Percentiles rank a stretch among this genome's conserved stretches.
These are phyloP conservation scores for Globisporangium rhizosaccharum DNA, from an alignment of 352 stramenopile genomes.

Conservation along the genomic window DNA sequence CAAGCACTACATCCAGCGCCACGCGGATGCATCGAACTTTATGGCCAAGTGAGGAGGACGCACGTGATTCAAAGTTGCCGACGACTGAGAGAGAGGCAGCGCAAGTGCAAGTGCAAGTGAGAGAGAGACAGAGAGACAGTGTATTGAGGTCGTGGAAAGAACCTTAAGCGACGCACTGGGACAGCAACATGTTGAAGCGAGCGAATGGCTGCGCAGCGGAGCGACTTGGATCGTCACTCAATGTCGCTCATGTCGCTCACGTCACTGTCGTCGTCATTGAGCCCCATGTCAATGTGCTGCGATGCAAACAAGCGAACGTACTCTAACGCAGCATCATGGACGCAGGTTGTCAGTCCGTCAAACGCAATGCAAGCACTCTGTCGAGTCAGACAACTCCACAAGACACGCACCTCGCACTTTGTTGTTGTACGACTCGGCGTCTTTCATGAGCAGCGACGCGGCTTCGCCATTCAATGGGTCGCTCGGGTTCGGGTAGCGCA, in stretches of 20 bases:
- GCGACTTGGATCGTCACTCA: slow-evolving; percentile 11
- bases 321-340: slow-evolving; percentile 26
- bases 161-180: slow-evolving; percentile 15
- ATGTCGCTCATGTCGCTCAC: slow-evolving; percentile 85
- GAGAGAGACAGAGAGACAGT: neutral
- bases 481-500: slow-evolving; percentile 90
- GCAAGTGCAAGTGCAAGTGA: neutral
- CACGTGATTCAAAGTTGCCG: too few relatives aligned
- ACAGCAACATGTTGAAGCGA: too few relatives aligned
- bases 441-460: slow-evolving; percentile 86
- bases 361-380: neutral
- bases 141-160: neutral
- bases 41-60: slow-evolving; percentile 45
- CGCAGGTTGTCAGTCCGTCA: neutral
- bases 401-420: slow-evolving; percentile 76
- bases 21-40: slow-evolving; percentile 76
- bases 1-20: slow-evolving; percentile 81
- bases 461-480: slow-evolving; percentile 90
- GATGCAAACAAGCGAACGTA: slow-evolving; percentile 79
- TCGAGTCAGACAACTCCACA: neutral
- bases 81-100: neutral
- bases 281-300: slow-evolving; percentile 67
- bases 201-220: neutral
- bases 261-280: slow-evolving; percentile 69
- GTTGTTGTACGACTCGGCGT: slow-evolving; percentile 79